phyloP scores from a whole-genome alignment of 2,329 filamentous ascomycete species.

The Pyrenochaeta sp. region DNA sequence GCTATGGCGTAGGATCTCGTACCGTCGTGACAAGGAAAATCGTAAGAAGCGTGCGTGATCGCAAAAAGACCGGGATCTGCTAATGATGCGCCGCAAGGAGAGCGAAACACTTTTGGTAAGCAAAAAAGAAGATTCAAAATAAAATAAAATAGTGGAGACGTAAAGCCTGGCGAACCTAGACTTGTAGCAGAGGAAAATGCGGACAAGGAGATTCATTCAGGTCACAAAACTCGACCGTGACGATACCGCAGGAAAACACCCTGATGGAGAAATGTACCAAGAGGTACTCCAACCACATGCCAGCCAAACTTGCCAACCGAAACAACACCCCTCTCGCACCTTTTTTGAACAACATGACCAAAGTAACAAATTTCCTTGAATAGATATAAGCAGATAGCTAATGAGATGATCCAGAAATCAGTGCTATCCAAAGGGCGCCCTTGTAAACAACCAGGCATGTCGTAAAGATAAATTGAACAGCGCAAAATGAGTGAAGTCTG shows the following conservation, averaged over 20 bases:
- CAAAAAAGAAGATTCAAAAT: conserved; percentile 30
- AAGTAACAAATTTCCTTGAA: conserved; percentile 37
- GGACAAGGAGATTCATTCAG: conserved; percentile 38
- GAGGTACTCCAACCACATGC: conserved; percentile 32
- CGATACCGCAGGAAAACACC: conserved; percentile 31
- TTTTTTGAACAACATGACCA: conserved; percentile 37
- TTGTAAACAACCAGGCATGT: conserved; percentile 47
- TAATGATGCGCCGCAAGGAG: conserved; percentile 15
- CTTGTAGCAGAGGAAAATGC: conserved; percentile 21
- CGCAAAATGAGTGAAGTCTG: conserved; percentile 37
- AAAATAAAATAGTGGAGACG: conserved; percentile 34
- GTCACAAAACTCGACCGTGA: conserved; percentile 28
- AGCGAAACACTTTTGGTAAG: conserved; percentile 20
- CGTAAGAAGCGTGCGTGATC: conserved; percentile 3
- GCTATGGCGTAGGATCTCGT: neutral
- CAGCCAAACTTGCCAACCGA: conserved; percentile 21
- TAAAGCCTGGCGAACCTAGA: conserved; percentile 19
- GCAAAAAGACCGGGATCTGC: conserved; percentile 10
- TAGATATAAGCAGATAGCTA: conserved; percentile 44
- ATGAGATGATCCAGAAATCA: conserved; percentile 42
- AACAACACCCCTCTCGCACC: conserved; percentile 29
- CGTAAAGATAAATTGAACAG: conserved; percentile 41
- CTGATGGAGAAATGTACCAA: conserved; percentile 35
- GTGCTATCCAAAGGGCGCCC: conserved; percentile 49
- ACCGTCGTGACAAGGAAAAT: conserved; percentile 3